Percentiles rank a stretch among this genome's conserved stretches.
These are phyloP conservation scores for Aspergillus cavernicola DNA, from an alignment of 495 filamentous ascomycete genomes.

Conservation along the genomic window DNA sequence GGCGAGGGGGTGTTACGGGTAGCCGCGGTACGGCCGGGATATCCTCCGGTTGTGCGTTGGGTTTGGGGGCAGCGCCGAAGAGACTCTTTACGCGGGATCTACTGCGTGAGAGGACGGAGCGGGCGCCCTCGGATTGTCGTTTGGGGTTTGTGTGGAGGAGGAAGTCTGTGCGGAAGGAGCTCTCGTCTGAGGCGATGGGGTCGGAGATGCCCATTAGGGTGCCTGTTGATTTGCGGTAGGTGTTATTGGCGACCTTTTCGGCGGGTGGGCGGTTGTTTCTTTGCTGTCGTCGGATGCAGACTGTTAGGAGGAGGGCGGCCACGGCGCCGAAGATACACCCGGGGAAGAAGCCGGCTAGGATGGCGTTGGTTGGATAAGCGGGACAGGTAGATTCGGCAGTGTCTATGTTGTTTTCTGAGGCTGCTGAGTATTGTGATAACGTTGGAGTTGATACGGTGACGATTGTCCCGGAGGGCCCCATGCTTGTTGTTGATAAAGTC, in stretches of 20 bases:
- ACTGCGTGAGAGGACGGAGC: constrained; percentile 35
- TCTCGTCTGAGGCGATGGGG: constrained; percentile 49
- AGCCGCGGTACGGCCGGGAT: constrained; percentile 17
- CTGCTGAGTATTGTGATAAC: constrained; percentile 13
- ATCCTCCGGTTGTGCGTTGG: not conserved
- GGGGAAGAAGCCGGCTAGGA: constrained; percentile 62
- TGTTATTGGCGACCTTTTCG: constrained; percentile 20
- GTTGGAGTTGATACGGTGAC: constrained; percentile 9
- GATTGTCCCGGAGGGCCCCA: constrained; percentile 9
- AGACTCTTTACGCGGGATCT: constrained; percentile 37
- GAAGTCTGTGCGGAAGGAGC: constrained; percentile 56
- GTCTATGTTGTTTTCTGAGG: constrained; percentile 15
- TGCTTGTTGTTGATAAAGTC: constrained; percentile 17
- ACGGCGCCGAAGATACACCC: constrained; percentile 55
- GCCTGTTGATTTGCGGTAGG: constrained; percentile 38
- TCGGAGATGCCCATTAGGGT: constrained; percentile 50
- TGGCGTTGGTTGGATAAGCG: constrained; percentile 49
- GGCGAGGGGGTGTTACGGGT: constrained; percentile 32
- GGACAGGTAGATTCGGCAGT: constrained; percentile 24
- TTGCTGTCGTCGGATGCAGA: constrained; percentile 40
- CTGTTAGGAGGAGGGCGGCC: constrained; percentile 37
- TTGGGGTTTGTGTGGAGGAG: constrained; percentile 37
- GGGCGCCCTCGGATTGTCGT: constrained; percentile 28
- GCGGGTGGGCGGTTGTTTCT: constrained; percentile 14
- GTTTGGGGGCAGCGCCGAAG: constrained; percentile 21